Conservation (phyloP, 257 asterid genomes). For the Solanum appendiculatum region DNA sequence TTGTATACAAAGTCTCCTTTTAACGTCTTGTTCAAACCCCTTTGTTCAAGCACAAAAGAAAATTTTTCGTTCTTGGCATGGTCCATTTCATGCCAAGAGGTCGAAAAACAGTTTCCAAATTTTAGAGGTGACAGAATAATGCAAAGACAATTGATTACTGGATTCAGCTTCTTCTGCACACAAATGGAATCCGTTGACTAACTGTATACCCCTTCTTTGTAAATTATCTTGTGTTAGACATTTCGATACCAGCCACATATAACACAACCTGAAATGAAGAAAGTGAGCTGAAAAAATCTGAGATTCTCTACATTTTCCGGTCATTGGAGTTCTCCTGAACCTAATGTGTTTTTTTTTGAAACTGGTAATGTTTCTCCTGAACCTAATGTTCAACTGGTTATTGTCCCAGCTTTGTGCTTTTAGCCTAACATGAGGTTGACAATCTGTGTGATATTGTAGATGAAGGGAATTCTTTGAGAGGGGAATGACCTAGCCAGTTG, state of each 20-base stretch:
- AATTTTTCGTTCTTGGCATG: background rate
- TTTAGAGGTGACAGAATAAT: background rate
- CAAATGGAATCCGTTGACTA: background rate
- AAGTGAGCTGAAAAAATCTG: background rate
- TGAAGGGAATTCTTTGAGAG: background rate
- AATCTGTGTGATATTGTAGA: background rate
- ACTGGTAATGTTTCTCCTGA: background rate
- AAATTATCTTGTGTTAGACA: background rate
- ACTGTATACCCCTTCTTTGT: background rate
- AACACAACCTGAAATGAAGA: background rate
- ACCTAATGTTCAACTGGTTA: background rate
- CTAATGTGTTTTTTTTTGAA: background rate
- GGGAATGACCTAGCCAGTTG: background rate
- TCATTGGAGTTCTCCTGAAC: background rate
- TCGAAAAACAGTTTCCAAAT: background rate
- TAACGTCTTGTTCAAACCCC: background rate
- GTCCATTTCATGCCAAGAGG: background rate
- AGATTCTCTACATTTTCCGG: background rate
- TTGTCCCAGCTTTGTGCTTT: background rate
- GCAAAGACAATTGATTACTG: background rate
- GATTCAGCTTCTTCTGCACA: background rate
- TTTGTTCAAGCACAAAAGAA: background rate
- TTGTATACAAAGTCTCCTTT: background rate
- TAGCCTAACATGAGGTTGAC: background rate
- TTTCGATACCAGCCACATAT: background rate